phyloP scores from a whole-genome alignment of 768 basidiomycete species.

The Royoungia palumana region DNA sequence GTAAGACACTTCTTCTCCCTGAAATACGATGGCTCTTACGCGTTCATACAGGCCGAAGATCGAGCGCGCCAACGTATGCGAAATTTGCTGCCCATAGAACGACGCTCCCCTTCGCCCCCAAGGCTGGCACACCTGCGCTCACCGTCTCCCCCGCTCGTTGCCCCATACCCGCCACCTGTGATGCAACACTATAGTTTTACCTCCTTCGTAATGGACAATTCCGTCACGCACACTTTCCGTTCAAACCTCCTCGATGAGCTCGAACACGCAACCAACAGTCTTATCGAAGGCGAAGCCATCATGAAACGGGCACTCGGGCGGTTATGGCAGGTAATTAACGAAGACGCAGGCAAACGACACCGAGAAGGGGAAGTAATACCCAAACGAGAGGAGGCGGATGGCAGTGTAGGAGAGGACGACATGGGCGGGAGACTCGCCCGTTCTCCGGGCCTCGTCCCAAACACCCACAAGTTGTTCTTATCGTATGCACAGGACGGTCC shows the following conservation, averaged over 20 bases:
- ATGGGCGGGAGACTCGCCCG: constrained; percentile 46
- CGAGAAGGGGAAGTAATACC: constrained; percentile 47
- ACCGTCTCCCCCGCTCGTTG: constrained; percentile 72
- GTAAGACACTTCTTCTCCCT: constrained; percentile 34
- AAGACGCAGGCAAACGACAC: constrained; percentile 50
- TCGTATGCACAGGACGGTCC: constrained; percentile 45
- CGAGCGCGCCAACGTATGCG: constrained; percentile 79
- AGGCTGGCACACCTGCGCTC: constrained; percentile 72
- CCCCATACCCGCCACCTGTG: constrained; percentile 71
- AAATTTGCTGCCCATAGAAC: constrained; percentile 54
- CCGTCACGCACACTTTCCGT: constrained; percentile 81
- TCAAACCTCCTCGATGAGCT: constrained; percentile 75
- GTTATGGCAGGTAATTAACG: constrained; percentile 78
- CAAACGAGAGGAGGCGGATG: constrained; percentile 68
- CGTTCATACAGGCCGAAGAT: constrained; percentile 61
- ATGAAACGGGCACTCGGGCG: constrained; percentile 73
- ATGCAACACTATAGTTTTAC: constrained; percentile 72
- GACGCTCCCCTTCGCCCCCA: constrained; percentile 69
- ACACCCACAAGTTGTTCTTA: constrained; percentile 66
- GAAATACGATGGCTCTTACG: constrained; percentile 6
- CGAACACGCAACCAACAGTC: constrained; percentile 75
- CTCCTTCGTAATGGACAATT: constrained; percentile 83
- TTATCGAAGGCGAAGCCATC: constrained; percentile 78
- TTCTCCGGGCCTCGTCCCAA: constrained; percentile 64
- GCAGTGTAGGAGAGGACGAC: constrained; percentile 40